Base-by-base conservation (phyloP, 1,139 yeast species). In the Saccharomyces hybrid region DNA sequence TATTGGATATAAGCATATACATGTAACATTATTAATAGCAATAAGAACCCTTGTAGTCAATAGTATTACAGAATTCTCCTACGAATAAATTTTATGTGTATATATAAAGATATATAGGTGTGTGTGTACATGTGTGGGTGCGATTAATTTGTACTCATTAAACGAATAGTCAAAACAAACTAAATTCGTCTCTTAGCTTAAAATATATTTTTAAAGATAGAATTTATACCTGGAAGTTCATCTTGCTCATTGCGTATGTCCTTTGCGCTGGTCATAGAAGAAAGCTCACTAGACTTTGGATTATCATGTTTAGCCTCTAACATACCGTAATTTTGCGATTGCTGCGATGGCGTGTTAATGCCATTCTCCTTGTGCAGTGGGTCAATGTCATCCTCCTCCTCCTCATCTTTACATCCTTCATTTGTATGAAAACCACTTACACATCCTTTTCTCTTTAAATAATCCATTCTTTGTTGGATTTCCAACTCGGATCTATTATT, bases 401-500 rank as follows among this genome's bases (percentile, higher is more conserved):
- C 44, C 11, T 38, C 44, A 2, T 16, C n/a, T 16, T 6, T 11
- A 11, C 11, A 9, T 16, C 44, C 44, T 16, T 38, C 6, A 49
- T 13, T 28, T 54, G 55, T 13, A 51, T 51, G 11, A 52, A 53
- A 4, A 34, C 54, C 14, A 51, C 46, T n/a, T 55, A 52, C 6
- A 56, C 51, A 44, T 53, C 48, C 13, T 53, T 49, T 47, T 19
- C 19, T 48, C 3, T 64, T 86, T 52, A 86, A 71, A 54, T 79
- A 75, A 54, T 77, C 80, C 25, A 86, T 79, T 57, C 95, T 76
- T 38, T 79, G 71, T 76, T 81, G 77, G 42, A 88, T 88, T 61
- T 87, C 95, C n/a, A 77, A 77, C 65, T 86, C 93, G 0, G 93
- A 78, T 58, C 89, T 78, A 57, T 80, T 38, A 5, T 38, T 81